Evolutionary conservation across 2,329 filamentous ascomycete genomes (phyloP).

Genomic region (Alternaria consortialis): DNA sequence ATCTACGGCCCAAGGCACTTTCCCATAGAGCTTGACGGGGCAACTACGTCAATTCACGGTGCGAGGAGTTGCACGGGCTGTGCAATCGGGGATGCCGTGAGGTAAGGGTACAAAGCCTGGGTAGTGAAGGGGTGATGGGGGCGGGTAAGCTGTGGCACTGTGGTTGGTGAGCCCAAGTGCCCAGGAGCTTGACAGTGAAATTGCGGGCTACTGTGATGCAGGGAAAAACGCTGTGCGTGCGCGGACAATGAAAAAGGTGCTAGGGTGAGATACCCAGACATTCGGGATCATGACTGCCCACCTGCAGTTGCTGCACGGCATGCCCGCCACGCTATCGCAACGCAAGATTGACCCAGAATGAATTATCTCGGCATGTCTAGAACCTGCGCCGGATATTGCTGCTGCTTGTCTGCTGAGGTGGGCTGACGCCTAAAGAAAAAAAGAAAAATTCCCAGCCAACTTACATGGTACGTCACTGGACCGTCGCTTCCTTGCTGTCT

Average conservation of each 20-base stretch:
- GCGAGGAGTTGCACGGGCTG: conserved; percentile 6
- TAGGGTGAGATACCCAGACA: conserved; percentile 23
- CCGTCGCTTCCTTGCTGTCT: conserved; percentile 10
- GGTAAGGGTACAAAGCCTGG: conserved; percentile 1
- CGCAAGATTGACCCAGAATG: conserved; percentile 16
- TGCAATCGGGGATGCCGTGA: neutral
- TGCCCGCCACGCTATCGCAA: conserved; percentile 11
- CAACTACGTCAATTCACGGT: conserved; percentile 13
- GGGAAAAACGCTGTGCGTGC: conserved; percentile 19
- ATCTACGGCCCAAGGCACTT: conserved; percentile 19
- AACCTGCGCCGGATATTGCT: conserved; percentile 15
- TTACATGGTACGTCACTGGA: conserved; percentile 25
- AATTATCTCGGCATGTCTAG: conserved; percentile 16
- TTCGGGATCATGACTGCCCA: conserved; percentile 26
- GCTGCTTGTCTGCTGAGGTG: conserved; percentile 10
- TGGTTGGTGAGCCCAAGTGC: conserved; percentile 14
- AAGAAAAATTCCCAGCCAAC: conserved; percentile 10
- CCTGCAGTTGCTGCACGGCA: conserved; percentile 16
- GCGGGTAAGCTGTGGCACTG: neutral
- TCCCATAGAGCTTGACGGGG: conserved; percentile 34
- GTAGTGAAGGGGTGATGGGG: conserved; percentile 6
- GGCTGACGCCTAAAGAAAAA: conserved; percentile 9
- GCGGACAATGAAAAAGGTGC: conserved; percentile 19
- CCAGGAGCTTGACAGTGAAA: conserved; percentile 4
- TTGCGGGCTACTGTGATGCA: conserved; percentile 4